These are phyloP conservation scores for Parachlorella kessleri DNA, from an alignment of 139 green algal genomes.

Conservation along the genomic window DNA sequence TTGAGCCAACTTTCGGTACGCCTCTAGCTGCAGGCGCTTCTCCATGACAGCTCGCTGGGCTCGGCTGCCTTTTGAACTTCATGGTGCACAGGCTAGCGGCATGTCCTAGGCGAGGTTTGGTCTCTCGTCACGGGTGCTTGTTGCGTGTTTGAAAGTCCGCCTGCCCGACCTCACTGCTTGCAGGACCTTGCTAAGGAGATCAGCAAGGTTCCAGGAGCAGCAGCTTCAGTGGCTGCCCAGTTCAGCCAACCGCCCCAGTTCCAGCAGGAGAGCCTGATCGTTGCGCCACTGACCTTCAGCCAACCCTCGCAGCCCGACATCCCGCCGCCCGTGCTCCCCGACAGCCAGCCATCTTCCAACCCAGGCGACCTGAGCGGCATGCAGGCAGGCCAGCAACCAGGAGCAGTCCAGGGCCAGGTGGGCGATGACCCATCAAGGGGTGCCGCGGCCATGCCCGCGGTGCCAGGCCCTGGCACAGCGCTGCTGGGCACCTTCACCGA, in stretches of 20 bases:
- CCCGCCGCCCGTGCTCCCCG: conserved; percentile 17
- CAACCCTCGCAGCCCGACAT: conserved; percentile 46
- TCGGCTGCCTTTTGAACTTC: no score
- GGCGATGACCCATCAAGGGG: background rate
- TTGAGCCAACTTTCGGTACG: conserved; percentile 13
- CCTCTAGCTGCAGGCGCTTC: no score
- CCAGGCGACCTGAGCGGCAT: background rate
- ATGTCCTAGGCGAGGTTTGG: no score
- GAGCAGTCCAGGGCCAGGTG: background rate
- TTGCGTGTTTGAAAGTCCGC: background rate
- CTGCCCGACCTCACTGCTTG: background rate
- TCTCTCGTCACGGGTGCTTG: no score
- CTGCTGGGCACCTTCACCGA: background rate
- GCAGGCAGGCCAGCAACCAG: background rate
- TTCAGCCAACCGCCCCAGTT: background rate
- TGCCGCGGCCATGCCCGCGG: background rate
- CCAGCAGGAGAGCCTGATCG: background rate
- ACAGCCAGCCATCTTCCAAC: background rate
- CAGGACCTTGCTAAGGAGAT: background rate
- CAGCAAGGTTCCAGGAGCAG: background rate
- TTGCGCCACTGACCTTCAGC: conserved; percentile 12
- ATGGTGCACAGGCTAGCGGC: no score
- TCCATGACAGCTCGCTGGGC: no score
- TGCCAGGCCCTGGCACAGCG: background rate
- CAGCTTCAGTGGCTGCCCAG: background rate